These are phyloP conservation scores for Candida hispaniensis DNA, from an alignment of 805 yeast species.

Conservation along the genomic window DNA sequence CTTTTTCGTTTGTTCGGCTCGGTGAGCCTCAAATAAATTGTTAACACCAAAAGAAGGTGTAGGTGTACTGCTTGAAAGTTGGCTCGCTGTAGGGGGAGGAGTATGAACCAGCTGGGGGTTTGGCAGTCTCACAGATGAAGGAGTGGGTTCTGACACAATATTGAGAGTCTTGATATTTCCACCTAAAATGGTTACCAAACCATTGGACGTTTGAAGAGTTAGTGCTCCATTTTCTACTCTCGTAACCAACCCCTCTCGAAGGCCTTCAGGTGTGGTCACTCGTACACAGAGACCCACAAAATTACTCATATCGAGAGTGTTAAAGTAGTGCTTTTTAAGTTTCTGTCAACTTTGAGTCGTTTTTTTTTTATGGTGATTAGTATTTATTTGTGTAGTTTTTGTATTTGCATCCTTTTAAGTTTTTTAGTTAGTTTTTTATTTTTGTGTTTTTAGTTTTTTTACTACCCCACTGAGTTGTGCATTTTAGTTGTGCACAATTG, in stretches of 20 bases:
- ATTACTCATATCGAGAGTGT: too few species aligned
- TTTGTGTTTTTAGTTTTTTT: too few species aligned
- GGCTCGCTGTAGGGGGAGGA: slow-evolving; percentile 1
- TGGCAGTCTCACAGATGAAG: slow-evolving; percentile 2
- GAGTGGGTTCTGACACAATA: slow-evolving; percentile 7
- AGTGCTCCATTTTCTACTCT: slow-evolving; percentile 13
- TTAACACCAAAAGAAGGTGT: slow-evolving; percentile 7
- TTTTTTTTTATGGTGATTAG: too few species aligned
- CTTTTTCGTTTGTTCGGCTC: slow-evolving; percentile 12
- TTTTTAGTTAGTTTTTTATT: too few species aligned
- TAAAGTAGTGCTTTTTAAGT: too few species aligned
- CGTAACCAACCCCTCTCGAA: slow-evolving; percentile 12
- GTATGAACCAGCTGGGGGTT: slow-evolving; percentile 4
- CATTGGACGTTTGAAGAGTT: slow-evolving; percentile 7
- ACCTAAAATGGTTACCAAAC: slow-evolving; percentile 6
- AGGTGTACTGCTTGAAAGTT: too few species aligned
- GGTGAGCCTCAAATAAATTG: slow-evolving; percentile 10
- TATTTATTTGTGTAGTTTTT: too few species aligned
- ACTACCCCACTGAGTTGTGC: too few species aligned
- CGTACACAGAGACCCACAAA: slow-evolving; percentile 15
- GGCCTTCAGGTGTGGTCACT: slow-evolving; percentile 14
- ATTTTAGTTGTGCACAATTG: too few species aligned
- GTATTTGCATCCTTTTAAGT: too few species aligned
- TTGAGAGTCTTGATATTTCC: slow-evolving; percentile 11
- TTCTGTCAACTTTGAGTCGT: too few species aligned